Evolutionary conservation across 371 early-diverging fungal species (phyloP).

Genomic region (Mucor saturninus): DNA sequence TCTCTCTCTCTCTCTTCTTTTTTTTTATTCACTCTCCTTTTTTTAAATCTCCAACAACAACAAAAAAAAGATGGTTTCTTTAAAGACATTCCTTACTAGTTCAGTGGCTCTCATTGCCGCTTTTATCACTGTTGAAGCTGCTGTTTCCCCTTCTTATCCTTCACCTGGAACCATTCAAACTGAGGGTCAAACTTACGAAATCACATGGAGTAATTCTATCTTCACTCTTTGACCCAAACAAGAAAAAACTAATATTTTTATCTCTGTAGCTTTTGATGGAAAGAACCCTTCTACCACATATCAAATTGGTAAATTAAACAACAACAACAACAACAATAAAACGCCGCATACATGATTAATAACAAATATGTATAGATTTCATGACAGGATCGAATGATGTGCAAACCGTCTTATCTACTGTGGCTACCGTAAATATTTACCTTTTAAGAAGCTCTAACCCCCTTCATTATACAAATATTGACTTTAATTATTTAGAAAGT

Average conservation of each 20-base stretch:
- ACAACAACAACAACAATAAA: background rate
- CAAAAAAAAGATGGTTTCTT: slow-evolving; percentile 25
- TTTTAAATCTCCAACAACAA: slow-evolving; percentile 4
- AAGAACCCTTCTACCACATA: slow-evolving; percentile 24
- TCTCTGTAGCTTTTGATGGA: slow-evolving; percentile 26
- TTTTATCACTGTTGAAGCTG: slow-evolving; percentile 22
- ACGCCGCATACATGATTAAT: too few species aligned
- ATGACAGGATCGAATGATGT: slow-evolving; percentile 46
- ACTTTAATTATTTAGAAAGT: slow-evolving; percentile 22
- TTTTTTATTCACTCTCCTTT: slow-evolving; percentile 1
- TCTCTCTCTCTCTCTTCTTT: background rate
- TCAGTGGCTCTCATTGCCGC: slow-evolving; percentile 18
- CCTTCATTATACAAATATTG: background rate
- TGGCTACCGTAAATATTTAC: slow-evolving; percentile 35
- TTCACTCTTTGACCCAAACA: background rate
- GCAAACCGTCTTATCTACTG: slow-evolving; percentile 32
- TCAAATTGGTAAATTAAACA: slow-evolving; percentile 24
- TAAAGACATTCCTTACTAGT: slow-evolving; percentile 22
- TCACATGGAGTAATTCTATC: slow-evolving; percentile 44
- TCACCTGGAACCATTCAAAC: slow-evolving; percentile 49
- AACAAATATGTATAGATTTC: slow-evolving; percentile 32
- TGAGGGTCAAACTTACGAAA: slow-evolving; percentile 39
- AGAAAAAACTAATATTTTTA: too few species aligned
- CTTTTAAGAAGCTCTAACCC: too few species aligned
- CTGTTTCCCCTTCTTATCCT: slow-evolving; percentile 50